Conservation (phyloP, 2,329 filamentous ascomycete genomes). For the Fusarium caatingaense region DNA sequence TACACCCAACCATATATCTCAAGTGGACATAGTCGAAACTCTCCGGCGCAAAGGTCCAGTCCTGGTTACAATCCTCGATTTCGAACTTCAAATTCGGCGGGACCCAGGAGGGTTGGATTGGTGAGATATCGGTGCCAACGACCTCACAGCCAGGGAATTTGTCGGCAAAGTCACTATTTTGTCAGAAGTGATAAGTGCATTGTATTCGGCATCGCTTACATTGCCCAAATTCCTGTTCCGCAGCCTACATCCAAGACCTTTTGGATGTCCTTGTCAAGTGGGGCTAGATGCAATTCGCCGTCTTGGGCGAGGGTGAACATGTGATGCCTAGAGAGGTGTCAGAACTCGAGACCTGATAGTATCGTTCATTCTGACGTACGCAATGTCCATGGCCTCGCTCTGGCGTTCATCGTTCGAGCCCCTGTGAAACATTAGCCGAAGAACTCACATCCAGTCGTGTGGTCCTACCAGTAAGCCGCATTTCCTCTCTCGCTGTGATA, state of each 20-base stretch:
- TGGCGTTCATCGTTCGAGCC: conserved; percentile 24
- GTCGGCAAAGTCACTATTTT: conserved; percentile 33
- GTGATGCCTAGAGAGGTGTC: neutral
- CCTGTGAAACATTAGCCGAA: neutral
- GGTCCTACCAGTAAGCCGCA: conserved; percentile 11
- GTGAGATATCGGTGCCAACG: conserved; percentile 33
- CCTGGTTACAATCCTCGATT: conserved; percentile 37
- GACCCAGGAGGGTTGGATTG: conserved; percentile 34
- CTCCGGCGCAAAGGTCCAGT: conserved; percentile 30
- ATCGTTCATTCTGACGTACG: neutral
- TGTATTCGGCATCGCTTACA: neutral
- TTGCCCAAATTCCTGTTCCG: conserved; percentile 33
- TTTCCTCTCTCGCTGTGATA: conserved; percentile 24
- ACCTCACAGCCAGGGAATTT: conserved; percentile 32
- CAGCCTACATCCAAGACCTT: neutral
- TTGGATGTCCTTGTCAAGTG: neutral
- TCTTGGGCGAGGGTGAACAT: conserved; percentile 23
- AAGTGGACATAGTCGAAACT: conserved; percentile 38
- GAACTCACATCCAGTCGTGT: fast-evolving
- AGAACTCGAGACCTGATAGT: neutral
- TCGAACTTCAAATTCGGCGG: conserved; percentile 37
- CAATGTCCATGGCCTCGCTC: conserved; percentile 22
- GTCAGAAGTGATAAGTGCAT: neutral
- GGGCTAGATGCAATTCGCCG: conserved; percentile 14
- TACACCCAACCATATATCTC: conserved; percentile 32